Percentiles rank a stretch among this genome's conserved stretches.
Conservation (phyloP, 345 rosid species). For the Arabidopsis suecica region DNA sequence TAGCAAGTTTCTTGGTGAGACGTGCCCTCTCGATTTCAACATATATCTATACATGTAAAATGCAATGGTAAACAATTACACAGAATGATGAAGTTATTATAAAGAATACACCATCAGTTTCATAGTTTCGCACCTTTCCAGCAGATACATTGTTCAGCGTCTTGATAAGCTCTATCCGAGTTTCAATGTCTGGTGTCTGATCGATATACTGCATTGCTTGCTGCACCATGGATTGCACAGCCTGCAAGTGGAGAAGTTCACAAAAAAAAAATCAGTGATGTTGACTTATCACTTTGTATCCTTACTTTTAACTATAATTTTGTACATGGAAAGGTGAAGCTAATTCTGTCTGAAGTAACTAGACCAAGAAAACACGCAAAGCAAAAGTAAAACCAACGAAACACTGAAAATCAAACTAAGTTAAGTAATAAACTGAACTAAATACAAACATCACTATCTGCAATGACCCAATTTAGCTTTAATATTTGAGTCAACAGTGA, state of each 20-base stretch:
- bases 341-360: not conserved
- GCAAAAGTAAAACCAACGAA: constrained; percentile 18
- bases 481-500: constrained; percentile 2
- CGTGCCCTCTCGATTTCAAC: constrained; percentile 99
- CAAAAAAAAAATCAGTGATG: not conserved
- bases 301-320: not conserved
- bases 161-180: constrained; percentile 89
- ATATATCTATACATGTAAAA: constrained; percentile 65
- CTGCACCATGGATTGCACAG: constrained; percentile 96
- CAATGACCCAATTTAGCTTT: constrained; percentile 17
- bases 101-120: constrained; percentile 10
- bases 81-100: not conserved
- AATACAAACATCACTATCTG: constrained; percentile 25
- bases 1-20: constrained; percentile 88
- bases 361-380: constrained; percentile 18
- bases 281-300: not conserved
- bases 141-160: constrained; percentile 87
- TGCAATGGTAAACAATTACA: not conserved
- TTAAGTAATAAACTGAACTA: constrained; percentile 12
- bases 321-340: not conserved
- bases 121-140: constrained; percentile 72
- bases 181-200: constrained; percentile 88
- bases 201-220: constrained; percentile 97
- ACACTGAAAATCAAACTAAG: not conserved
- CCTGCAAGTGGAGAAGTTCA: constrained; percentile 52